These are phyloP conservation scores for Dacryopinax spathularia DNA, from an alignment of 768 basidiomycete genomes.

Conservation along the genomic window DNA sequence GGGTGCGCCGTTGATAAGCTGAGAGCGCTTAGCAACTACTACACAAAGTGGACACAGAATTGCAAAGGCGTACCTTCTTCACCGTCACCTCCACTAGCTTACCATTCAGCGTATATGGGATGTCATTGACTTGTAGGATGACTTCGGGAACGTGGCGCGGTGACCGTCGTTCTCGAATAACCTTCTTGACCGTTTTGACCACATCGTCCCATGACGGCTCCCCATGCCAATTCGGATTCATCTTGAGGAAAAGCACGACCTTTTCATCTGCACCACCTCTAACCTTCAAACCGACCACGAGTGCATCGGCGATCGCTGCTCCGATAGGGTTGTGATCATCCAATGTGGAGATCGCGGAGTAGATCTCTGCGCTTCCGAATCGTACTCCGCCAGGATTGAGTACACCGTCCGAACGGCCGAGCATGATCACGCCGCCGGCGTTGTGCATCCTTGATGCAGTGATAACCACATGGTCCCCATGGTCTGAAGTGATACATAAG, in stretches of 20 bases:
- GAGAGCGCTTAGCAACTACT: conserved; percentile 7
- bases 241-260: conserved; percentile 61
- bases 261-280: conserved; percentile 55
- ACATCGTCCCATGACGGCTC: conserved; percentile 25
- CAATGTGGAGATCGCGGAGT: conserved; percentile 19
- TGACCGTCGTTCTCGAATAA: conserved; percentile 49
- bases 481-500: conserved; percentile 31
- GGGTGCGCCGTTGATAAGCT: conserved; percentile 72
- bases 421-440: conserved; percentile 67
- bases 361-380: conserved; percentile 68
- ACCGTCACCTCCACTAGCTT: conserved; percentile 70
- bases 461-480: conserved; percentile 60
- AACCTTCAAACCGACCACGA: conserved; percentile 59
- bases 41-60: conserved; percentile 9
- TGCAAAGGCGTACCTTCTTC: conserved; percentile 40
- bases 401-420: conserved; percentile 71
- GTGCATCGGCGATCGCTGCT: conserved; percentile 42
- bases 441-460: conserved; percentile 50
- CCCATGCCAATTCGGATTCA: conserved; percentile 20
- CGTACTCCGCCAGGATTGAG: conserved; percentile 73
- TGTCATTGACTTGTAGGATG: conserved; percentile 55
- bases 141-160: conserved; percentile 66
- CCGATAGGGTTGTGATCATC: not conserved
- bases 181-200: conserved; percentile 42
- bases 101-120: conserved; percentile 68